These are phyloP conservation scores for Fusarium odoratissimum DNA, from an alignment of 2,329 filamentous ascomycete genomes.

Conservation along the genomic window DNA sequence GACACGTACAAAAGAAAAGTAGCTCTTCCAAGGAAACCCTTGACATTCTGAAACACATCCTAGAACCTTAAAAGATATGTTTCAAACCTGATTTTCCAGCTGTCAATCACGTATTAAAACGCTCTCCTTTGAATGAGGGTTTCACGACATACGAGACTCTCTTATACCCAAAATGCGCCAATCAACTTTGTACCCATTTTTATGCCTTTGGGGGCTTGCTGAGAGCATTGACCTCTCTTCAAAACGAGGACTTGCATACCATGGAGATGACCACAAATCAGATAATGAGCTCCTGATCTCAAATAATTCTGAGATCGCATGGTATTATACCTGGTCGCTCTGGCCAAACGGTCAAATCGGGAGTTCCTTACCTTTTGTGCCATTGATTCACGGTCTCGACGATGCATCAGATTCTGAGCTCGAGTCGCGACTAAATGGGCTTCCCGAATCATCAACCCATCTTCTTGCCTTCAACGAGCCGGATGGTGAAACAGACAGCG, in stretches of 20 bases:
- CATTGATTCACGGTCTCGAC: conserved; percentile 53
- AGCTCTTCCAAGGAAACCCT: conserved; percentile 25
- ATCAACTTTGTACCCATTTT: not conserved
- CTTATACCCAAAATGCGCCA: conserved; percentile 15
- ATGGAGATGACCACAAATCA: conserved; percentile 42
- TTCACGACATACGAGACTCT: not conserved
- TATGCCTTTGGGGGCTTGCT: conserved; percentile 1
- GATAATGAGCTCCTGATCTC: conserved; percentile 53
- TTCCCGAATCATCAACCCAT: conserved; percentile 52
- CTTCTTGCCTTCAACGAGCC: conserved; percentile 58
- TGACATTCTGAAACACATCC: conserved; percentile 23
- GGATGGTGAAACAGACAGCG: conserved; percentile 53
- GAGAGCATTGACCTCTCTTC: conserved; percentile 24
- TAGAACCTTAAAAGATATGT: not conserved
- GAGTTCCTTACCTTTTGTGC: conserved; percentile 50
- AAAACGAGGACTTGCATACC: conserved; percentile 43
- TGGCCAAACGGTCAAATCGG: conserved; percentile 43
- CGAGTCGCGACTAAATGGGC: conserved; percentile 38
- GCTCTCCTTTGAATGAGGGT: no score
- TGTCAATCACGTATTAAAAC: not conserved
- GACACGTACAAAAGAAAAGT: conserved; percentile 14
- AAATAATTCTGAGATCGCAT: conserved; percentile 51
- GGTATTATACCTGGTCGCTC: conserved; percentile 59
- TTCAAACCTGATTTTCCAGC: conserved; percentile 22
- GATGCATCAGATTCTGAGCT: conserved; percentile 47